A percentile compares a stretch with the other conserved stretches of the same genome.
These are phyloP conservation scores for Rhynchospora pubera DNA, from an alignment of 176 grass and related monocot genomes.

Conservation along the genomic window DNA sequence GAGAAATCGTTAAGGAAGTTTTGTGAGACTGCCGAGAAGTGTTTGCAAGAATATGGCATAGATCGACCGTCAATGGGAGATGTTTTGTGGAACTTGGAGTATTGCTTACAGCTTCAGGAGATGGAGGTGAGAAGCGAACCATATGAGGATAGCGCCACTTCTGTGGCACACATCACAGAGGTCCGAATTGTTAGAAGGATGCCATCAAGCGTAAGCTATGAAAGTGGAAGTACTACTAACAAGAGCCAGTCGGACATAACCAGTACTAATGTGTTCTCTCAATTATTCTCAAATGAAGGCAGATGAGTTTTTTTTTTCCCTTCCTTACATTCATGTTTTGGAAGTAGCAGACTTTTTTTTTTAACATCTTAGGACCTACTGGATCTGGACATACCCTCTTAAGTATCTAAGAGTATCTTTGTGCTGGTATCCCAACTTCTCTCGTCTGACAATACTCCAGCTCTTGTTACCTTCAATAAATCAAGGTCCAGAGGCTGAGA, in stretches of 20 bases:
- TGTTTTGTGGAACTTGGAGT: constrained; percentile 70
- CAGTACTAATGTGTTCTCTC: constrained; percentile 42
- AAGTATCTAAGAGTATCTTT: too few relatives aligned
- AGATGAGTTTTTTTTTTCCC: constrained; percentile 28
- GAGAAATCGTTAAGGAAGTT: constrained; percentile 54
- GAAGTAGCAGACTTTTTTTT: too few relatives aligned
- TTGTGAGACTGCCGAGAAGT: constrained; percentile 42
- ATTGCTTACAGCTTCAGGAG: constrained; percentile 57
- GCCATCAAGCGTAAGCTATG: constrained; percentile 25
- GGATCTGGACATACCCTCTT: too few relatives aligned
- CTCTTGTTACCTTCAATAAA: too few relatives aligned
- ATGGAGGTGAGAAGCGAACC: constrained; percentile 32
- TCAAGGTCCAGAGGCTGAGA: too few relatives aligned
- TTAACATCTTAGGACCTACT: too few relatives aligned
- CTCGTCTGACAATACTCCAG: too few relatives aligned
- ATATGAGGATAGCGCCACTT: constrained; percentile 43
- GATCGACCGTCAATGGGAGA: constrained; percentile 59
- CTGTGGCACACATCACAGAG: constrained; percentile 26
- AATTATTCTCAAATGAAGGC: constrained; percentile 32
- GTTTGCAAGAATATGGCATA: constrained; percentile 43
- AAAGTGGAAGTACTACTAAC: not conserved
- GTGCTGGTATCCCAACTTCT: too few relatives aligned
- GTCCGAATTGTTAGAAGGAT: constrained; percentile 31
- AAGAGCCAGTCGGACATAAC: not conserved
- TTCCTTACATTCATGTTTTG: too few relatives aligned